Evolutionary conservation across 1,139 yeast genomes (phyloP), one percentile per base, ranked within the genome.

Genomic region (Hyphopichia khmerensis): DNA sequence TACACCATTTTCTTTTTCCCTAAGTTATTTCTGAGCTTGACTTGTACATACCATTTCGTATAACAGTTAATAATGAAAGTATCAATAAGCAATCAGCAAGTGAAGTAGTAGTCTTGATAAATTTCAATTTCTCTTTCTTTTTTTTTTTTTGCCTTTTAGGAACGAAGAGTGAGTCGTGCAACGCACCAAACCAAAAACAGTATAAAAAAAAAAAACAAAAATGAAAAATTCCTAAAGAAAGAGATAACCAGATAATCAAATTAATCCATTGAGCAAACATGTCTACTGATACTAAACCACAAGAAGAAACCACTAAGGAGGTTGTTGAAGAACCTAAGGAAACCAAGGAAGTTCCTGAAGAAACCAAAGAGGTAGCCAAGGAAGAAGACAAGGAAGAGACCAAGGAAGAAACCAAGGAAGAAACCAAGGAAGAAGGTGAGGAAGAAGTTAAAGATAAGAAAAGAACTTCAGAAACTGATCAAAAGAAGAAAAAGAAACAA

Each of bases 361-460:
- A 46, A 56, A 40, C 35, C 57, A 42, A 47, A 48, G 54, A 51
- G 43, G 41, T 27, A 18, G 47, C 43, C 24, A 44, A 43, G 27
- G 50, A 47, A 10, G 43, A 37, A 32, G 46, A 48, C 30, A 36
- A 31, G 35, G 45, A 33, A 9, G 39, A 19, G 15, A 7, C 43
- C 42, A 40, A 27, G 24, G 30, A 27, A 27, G 4, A 8, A 6
- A 8, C 44, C 27, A 42, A 40, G 44, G 42, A 52, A 58, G 43
- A 50, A 48, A 44, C 39, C 39, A 41, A 40, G 44, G 48, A 49
- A 47, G 41, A 47, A 50, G 46, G 57, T 45, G 47, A 64, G 67
- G 66, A 65, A 65, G 72, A 75, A 68, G 71, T 69, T 50, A 65
- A 67, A 52, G 56, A 59, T 49, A 65, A 73, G 62, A 62, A 77